phyloP scores from a whole-genome alignment of 2,329 filamentous ascomycete species.

The Drechslerella stenobrocha region DNA sequence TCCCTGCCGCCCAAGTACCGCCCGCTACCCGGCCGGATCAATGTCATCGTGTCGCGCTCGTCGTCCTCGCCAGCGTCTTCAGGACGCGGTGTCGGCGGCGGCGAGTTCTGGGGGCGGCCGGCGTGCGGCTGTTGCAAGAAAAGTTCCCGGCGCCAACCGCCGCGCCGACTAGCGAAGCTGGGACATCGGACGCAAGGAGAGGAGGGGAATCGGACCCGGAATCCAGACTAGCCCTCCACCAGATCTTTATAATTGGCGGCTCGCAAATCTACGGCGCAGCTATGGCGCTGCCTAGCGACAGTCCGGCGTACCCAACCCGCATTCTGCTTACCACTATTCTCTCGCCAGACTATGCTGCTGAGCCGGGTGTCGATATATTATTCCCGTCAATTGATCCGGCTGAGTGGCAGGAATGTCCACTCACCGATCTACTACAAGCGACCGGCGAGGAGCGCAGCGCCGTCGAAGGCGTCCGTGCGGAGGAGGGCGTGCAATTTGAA shows the following conservation, averaged over 20 bases:
- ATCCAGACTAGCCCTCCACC: conserved; percentile 57
- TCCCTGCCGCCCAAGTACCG: conserved; percentile 78
- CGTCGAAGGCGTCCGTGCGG: conserved; percentile 63
- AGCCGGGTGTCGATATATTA: conserved; percentile 63
- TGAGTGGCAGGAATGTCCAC: conserved; percentile 63
- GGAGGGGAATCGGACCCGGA: conserved; percentile 43
- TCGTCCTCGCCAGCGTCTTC: background rate
- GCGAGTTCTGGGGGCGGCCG: conserved; percentile 31
- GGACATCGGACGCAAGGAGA: conserved; percentile 55
- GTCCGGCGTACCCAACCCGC: conserved; percentile 56
- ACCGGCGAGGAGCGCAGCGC: conserved; percentile 65
- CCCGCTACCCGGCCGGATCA: conserved; percentile 76
- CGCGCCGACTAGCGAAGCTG: conserved; percentile 60
- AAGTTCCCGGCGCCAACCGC: conserved; percentile 60
- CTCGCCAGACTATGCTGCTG: conserved; percentile 65
- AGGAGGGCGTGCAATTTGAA: conserved; percentile 68
- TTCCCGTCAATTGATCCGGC: conserved; percentile 64
- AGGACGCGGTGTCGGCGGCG: conserved; percentile 8
- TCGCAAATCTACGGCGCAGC: conserved; percentile 79
- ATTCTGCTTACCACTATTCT: conserved; percentile 73
- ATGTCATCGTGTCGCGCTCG: conserved; percentile 73
- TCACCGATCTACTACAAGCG: conserved; percentile 65
- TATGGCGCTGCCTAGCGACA: conserved; percentile 61
- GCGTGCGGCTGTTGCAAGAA: conserved; percentile 57
- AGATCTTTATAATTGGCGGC: conserved; percentile 86